Evolutionary conservation across 352 stramenopile species (phyloP), one percentile per base, ranked within the genome.

Genomic region (Pythium folliculosum): DNA sequence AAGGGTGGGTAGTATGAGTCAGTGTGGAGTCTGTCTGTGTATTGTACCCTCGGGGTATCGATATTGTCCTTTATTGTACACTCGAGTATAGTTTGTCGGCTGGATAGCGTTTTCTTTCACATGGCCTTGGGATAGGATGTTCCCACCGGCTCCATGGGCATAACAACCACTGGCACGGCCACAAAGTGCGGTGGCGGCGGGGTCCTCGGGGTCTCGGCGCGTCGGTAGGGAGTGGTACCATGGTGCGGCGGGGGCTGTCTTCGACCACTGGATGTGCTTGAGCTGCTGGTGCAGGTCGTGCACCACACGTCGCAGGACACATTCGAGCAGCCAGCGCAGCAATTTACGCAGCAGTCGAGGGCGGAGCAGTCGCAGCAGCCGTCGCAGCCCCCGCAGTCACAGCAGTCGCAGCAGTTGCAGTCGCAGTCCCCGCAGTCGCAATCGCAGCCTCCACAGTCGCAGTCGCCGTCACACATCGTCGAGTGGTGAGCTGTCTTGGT

Each of bases 331-430:
- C 51, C 60, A n/a, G 25, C 19, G 3, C 1, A 5, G n/a, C 61
- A 68, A 22, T 63, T 49, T 30, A 17, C n/a, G 59, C 45, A 57
- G 32, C 21, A 43, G 2, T 40, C 45, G 22, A 35, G 13, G 9
- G 47, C 16, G 17, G 25, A 27, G 35, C 45, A 57, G 19, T 47
- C 27, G 32, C 40, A 54, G 60, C 21, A 27, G 22, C 21, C 53
- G 43, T 52, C 35, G 21, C 51, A 63, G 44, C 43, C 45, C 25
- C 57, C 54, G 17, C 38, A 50, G 21, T 56, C 17, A 45, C 44
- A 56, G 59, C 56, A 63, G 44, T 53, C 45, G 25, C 57, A 63
- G 17, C 38, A 50, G 32, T 56, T 6, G 58, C 44, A 56, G 59
- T 43, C 27, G 32, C 40, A 54, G 44, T 40, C 59, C 1, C 59